Evolutionary conservation across 169 alveolate genomes (phyloP), one percentile per base, ranked within the genome.

Genomic region (Eimeria necatrix): DNA sequence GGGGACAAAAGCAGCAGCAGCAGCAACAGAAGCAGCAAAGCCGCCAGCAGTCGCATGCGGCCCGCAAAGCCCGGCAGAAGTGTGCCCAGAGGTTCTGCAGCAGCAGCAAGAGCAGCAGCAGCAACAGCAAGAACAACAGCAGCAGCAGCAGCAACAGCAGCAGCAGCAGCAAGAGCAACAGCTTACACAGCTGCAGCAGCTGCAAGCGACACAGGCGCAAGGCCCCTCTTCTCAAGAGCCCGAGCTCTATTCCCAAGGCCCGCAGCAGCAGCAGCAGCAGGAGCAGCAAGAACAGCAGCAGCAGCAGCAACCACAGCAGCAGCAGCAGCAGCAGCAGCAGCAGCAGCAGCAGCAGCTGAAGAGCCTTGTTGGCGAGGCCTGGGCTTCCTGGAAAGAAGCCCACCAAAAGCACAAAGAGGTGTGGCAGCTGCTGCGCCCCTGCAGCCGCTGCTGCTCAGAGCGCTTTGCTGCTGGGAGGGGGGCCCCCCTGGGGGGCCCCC

Each of bases 401-500:
- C 76, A 64, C 20, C 76, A 64, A 24, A 10, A 64, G 76, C 76
- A 64, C 76, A 64, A 64, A 24, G 76, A 64, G 26, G 76, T n/a
- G 18, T 64, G 76, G 76, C 8, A 24, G 8, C 76, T 64, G 9
- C 76, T 64, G 76, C 5, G 32, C 20, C 76, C 76, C 9, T 64
- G 76, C 26, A 14, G 9, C 26, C 76, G 26, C 76, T 64, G 76
- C 76, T 64, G 8, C 26, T 10, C 76, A 14, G 76, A 64, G 26
- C 8, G 76, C 8, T 8, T 5, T 20, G 41, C 41, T 5, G 76
- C 76, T 14, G 76, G 76, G 41, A 64, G 76, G 26, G 76, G 76
- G 76, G 76, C 41, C 26, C 26, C 76, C 76, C 9, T 56, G 64
- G 76, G 76, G 76, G 76, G 76, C 76, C 64, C 64, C 64, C n/a